phyloP scores from a whole-genome alignment of 805 yeast genomes.

The Teunomyces barrocoloradensis region DNA sequence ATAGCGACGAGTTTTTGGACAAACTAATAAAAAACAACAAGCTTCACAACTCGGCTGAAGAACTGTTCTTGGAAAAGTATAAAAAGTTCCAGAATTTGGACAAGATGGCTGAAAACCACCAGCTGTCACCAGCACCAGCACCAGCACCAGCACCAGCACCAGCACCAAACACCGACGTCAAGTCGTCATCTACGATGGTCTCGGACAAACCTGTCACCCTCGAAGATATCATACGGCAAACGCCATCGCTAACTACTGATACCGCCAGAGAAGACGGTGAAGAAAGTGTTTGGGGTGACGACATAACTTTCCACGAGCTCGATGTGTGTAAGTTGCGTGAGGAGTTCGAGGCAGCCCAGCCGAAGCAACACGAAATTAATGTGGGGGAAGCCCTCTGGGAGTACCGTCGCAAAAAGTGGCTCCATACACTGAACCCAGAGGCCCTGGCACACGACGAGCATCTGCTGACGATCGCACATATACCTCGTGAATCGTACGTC shows the following conservation, averaged over 20 bases:
- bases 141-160: no score
- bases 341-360: slow-evolving; percentile 27
- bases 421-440: slow-evolving; percentile 32
- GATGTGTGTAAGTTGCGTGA: slow-evolving; percentile 26
- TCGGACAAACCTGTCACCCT: slow-evolving; percentile 12
- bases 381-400: slow-evolving; percentile 69
- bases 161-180: slow-evolving; percentile 9
- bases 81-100: slow-evolving; percentile 31
- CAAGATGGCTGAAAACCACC: slow-evolving; percentile 25
- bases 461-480: slow-evolving; percentile 25
- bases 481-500: slow-evolving; percentile 51
- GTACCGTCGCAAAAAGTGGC: slow-evolving; percentile 67
- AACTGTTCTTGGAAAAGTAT: slow-evolving; percentile 30
- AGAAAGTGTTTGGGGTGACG: slow-evolving; percentile 10
- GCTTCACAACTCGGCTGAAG: slow-evolving; percentile 27
- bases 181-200: slow-evolving; percentile 10
- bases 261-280: slow-evolving; percentile 10
- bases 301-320: slow-evolving; percentile 19
- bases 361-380: slow-evolving; percentile 12
- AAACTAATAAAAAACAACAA: slow-evolving; percentile 14
- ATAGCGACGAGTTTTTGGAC: slow-evolving; percentile 29
- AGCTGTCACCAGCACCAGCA: slow-evolving; percentile 4
- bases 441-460: slow-evolving; percentile 2
- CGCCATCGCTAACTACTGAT: slow-evolving; percentile 11
- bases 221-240: slow-evolving; percentile 24